Evolutionary conservation across 768 basidiomycete species (phyloP).

Genomic region (Trametes cinnabarina): DNA sequence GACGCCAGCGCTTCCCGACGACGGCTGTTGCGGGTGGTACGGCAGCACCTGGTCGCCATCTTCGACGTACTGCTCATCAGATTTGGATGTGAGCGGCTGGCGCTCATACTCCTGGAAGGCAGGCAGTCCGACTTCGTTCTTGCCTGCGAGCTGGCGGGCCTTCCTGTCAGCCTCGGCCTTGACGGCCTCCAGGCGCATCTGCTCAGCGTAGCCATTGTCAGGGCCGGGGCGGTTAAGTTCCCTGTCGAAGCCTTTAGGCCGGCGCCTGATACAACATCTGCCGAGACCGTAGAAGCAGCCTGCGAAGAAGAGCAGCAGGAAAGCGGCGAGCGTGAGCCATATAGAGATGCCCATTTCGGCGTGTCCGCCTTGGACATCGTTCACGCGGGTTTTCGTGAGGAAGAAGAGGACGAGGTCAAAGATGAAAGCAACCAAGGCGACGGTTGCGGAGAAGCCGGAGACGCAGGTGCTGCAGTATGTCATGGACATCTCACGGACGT

Average conservation of each 20-base stretch:
- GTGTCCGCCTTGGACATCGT: slow-evolving; percentile 62
- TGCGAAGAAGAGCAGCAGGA: slow-evolving; percentile 83
- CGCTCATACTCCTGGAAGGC: slow-evolving; percentile 67
- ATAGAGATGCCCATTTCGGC: slow-evolving; percentile 86
- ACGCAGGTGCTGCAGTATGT: slow-evolving; percentile 77
- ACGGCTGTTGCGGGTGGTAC: slow-evolving; percentile 12
- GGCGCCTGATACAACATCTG: slow-evolving; percentile 74
- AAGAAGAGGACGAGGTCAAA: slow-evolving; percentile 93
- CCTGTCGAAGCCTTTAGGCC: slow-evolving; percentile 40
- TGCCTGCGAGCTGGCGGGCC: slow-evolving; percentile 51
- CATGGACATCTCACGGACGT: slow-evolving; percentile 85
- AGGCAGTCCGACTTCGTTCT: slow-evolving; percentile 63
- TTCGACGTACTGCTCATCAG: slow-evolving; percentile 59
- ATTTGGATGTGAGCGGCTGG: slow-evolving; percentile 64
- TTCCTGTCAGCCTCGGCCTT: slow-evolving; percentile 86
- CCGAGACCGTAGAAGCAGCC: slow-evolving; percentile 87
- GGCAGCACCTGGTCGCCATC: slow-evolving; percentile 33
- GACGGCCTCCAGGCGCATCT: slow-evolving; percentile 77
- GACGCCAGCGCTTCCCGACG: slow-evolving; percentile 23
- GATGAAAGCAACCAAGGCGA: slow-evolving; percentile 84
- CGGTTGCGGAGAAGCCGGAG: slow-evolving; percentile 73
- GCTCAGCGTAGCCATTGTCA: slow-evolving; percentile 49
- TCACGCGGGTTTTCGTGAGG: slow-evolving; percentile 82
- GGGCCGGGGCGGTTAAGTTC: slow-evolving; percentile 33
- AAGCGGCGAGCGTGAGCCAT: slow-evolving; percentile 88